Evolutionary conservation across 1,139 yeast genomes (phyloP).

Genomic region (Pichia sp.): DNA sequence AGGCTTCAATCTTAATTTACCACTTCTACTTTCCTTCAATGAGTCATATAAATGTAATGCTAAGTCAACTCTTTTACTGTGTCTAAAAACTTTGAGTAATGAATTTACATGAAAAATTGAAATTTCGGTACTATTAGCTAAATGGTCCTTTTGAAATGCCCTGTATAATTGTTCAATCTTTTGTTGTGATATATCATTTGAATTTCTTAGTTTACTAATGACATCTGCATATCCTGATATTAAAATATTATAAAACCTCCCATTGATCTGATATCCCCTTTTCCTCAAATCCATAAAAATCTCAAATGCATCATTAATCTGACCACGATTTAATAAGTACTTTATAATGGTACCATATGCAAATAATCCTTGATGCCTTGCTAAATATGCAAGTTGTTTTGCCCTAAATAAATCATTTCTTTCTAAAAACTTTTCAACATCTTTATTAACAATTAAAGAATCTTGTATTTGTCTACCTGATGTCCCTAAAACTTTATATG

Average conservation of each 20-base stretch:
- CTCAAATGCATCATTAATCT: constrained; percentile 42
- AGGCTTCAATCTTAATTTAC: constrained; percentile 22
- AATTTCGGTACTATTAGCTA: constrained; percentile 14
- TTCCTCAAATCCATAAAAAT: constrained; percentile 50
- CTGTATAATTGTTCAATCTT: constrained; percentile 25
- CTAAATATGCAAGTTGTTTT: constrained; percentile 42
- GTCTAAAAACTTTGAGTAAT: constrained; percentile 30
- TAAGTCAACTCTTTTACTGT: constrained; percentile 27
- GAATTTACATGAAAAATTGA: constrained; percentile 32
- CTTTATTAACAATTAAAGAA: constrained; percentile 47
- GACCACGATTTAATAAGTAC: constrained; percentile 38
- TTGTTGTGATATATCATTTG: constrained; percentile 22
- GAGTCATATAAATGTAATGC: constrained; percentile 29
- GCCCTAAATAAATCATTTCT: constrained; percentile 50
- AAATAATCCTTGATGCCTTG: constrained; percentile 46
- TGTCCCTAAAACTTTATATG: constrained; percentile 51
- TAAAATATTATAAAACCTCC: constrained; percentile 48
- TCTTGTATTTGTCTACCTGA: constrained; percentile 51
- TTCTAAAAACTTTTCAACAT: constrained; percentile 44
- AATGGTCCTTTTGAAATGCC: constrained; percentile 21
- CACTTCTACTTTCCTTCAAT: constrained; percentile 13
- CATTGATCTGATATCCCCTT: constrained; percentile 50
- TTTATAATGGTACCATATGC: constrained; percentile 58
- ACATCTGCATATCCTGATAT: constrained; percentile 51
- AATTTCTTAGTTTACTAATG: constrained; percentile 8